phyloP scores from a whole-genome alignment of 2,329 filamentous ascomycete genomes.

The Paracoccidioides brasiliensis region DNA sequence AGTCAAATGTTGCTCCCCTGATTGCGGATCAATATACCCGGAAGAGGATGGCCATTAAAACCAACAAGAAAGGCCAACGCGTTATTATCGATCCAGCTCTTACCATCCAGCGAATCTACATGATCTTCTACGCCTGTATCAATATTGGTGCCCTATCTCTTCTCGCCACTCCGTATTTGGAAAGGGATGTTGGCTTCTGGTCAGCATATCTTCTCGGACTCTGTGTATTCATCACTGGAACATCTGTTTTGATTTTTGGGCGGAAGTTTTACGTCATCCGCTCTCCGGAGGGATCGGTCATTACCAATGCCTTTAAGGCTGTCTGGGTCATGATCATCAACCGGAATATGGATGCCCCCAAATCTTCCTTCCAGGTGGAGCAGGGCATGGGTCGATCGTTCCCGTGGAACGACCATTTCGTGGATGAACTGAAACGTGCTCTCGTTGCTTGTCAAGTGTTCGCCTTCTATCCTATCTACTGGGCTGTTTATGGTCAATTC shows the following conservation, averaged over 20 bases:
- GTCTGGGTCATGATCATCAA: slow-evolving; percentile 42
- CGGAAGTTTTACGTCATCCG: slow-evolving; percentile 35
- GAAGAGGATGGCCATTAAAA: slow-evolving; percentile 39
- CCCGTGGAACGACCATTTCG: slow-evolving; percentile 56
- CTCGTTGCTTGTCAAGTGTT: slow-evolving; percentile 58
- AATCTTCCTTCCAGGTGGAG: slow-evolving; percentile 50
- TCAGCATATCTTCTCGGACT: slow-evolving; percentile 50
- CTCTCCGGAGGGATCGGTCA: slow-evolving; percentile 48
- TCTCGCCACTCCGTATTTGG: slow-evolving; percentile 55
- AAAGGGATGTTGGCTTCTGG: slow-evolving; percentile 54
- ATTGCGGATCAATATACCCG: slow-evolving; percentile 54
- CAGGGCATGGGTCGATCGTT: slow-evolving; percentile 33
- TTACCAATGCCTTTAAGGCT: slow-evolving; percentile 52
- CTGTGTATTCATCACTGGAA: slow-evolving; percentile 50
- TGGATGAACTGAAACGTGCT: slow-evolving; percentile 58
- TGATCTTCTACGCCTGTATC: slow-evolving; percentile 63
- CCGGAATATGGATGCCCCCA: slow-evolving; percentile 48
- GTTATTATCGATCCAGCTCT: slow-evolving; percentile 55
- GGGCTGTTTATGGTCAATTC: slow-evolving; percentile 57
- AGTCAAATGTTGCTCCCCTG: slow-evolving; percentile 48
- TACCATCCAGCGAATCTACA: slow-evolving; percentile 57
- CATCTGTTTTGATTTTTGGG: slow-evolving; percentile 40
- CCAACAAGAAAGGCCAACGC: slow-evolving; percentile 35
- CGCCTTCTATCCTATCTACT: slow-evolving; percentile 56
- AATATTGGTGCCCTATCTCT: slow-evolving; percentile 59